Base-by-base conservation (phyloP, 2,329 filamentous ascomycete species). In the Atkinsonella texensis region DNA sequence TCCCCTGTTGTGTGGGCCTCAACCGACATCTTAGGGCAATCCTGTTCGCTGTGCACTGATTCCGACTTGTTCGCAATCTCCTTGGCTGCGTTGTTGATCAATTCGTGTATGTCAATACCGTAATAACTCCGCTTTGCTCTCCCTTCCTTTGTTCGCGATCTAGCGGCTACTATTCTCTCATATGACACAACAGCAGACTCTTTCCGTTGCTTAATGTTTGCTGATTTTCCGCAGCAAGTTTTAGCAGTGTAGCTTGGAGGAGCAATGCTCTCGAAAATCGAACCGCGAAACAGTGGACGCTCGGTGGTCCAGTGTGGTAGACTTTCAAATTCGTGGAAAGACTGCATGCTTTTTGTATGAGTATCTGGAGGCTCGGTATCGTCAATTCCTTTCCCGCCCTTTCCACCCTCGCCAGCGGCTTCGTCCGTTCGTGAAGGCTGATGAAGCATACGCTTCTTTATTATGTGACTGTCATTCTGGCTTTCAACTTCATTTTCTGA, bases 71-170 rank as follows among this genome's bases (percentile, higher is more conserved):
- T 66, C 39, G 73, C 69, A 10, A 77, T 68, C 55, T 89, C 81
- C 18, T 77, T 76, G 50, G 79, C 72, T 3, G 85, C 85, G 15
- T 84, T 77, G 52, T 87, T 83, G 52, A 97, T 77, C 40, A 98
- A 71, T 51, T 81, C 75, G 65, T 96, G 89, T 35, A 98, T 93
- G 46, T 95, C 85, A 57, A 98, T 85, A 10, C 93, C 93, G 64
- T 95, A 98, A 68, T 90, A 97, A 59, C 83, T 84, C 59, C 80
- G 80, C 60, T 80, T 80, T 2, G 86, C 86, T 53, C 81, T 75
- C 2, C 85, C 84, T 52, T 84, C 78, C 55, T 80, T 81, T 0
- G 77, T 81, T 51, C 70, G 79, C 5, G 85, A 87, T 48, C 85
- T 74, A 11, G 80, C 76, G 20, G 84, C 84, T 3, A 87, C 78